These are phyloP conservation scores for Aspergillus calidoustus DNA, from an alignment of 2,329 filamentous ascomycete species.

Conservation along the genomic window DNA sequence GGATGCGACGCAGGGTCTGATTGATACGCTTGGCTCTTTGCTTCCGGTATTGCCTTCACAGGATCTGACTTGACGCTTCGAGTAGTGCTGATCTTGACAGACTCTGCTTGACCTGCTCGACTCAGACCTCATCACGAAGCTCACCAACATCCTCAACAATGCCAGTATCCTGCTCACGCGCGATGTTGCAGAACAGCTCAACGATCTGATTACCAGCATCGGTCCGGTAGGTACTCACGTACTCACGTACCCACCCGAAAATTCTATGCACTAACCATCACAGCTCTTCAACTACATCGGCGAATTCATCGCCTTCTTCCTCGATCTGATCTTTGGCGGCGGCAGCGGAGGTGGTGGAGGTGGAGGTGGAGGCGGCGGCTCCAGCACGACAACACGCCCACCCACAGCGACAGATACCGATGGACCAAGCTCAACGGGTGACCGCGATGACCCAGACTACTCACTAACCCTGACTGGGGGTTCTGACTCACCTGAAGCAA, in stretches of 20 bases:
- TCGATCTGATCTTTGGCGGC: not conserved
- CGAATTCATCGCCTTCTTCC: conserved; percentile 1
- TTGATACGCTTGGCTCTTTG: not conserved
- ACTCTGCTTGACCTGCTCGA: not conserved
- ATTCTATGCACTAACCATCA: not conserved
- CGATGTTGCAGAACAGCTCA: not conserved
- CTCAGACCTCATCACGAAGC: not conserved
- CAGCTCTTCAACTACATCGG: conserved; percentile 9
- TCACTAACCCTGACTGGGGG: not conserved
- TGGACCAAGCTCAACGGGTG: not conserved
- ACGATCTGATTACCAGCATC: conserved; percentile 5
- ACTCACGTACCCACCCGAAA: not conserved
- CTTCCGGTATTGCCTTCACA: not conserved
- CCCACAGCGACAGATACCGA: not conserved
- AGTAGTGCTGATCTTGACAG: not conserved
- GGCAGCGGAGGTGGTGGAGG: not conserved
- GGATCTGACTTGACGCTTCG: not conserved
- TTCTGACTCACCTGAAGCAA: not conserved
- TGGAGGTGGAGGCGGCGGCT: not conserved
- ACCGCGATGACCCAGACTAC: not conserved
- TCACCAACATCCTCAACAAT: not conserved
- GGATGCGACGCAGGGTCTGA: not conserved
- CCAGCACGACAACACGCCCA: not conserved
- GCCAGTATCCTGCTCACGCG: conserved; percentile 3
- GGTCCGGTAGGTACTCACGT: not conserved